A percentile compares a stretch with the other conserved stretches of the same genome.
phyloP scores from a whole-genome alignment of 2,329 filamentous ascomycete species.

The Pleoardoris graminearum region DNA sequence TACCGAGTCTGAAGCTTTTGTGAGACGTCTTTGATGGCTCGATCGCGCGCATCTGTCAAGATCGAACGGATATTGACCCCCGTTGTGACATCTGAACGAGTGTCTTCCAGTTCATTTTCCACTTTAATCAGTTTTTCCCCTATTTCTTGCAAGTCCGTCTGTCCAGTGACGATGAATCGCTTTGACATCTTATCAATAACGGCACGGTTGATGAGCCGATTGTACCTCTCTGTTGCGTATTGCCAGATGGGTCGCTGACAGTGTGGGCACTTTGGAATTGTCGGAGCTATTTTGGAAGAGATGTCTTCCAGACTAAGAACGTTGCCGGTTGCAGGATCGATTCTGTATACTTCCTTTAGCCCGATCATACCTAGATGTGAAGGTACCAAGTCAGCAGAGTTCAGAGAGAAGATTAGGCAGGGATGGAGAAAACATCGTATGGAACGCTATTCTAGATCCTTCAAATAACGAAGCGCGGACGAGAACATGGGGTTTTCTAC shows the following conservation, averaged over 20 bases:
- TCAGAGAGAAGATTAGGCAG: too few species aligned
- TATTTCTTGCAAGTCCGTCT: conserved; percentile 31
- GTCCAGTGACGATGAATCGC: conserved; percentile 39
- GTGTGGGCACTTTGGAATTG: conserved; percentile 38
- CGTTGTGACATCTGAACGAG: conserved; percentile 9
- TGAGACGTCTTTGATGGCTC: too few species aligned
- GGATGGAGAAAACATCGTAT: too few species aligned
- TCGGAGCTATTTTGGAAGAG: conserved; percentile 22
- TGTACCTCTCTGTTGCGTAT: conserved; percentile 42
- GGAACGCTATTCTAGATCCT: too few species aligned
- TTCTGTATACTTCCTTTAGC: conserved; percentile 30
- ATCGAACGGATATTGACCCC: neutral
- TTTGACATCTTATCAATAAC: conserved; percentile 46
- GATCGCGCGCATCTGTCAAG: too few species aligned
- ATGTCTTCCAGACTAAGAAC: conserved; percentile 33
- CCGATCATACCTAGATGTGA: too few species aligned
- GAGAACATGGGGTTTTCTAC: too few species aligned
- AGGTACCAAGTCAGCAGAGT: too few species aligned
- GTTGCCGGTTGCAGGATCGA: conserved; percentile 15
- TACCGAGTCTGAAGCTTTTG: conserved; percentile 21
- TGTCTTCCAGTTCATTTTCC: conserved; percentile 21
- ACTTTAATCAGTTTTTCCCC: conserved; percentile 20
- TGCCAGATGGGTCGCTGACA: conserved; percentile 41
- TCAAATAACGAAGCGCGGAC: too few species aligned
- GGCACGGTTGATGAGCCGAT: conserved; percentile 43